Conservation (phyloP, 148 eudicot species). For the Diospyros kaki region DNA sequence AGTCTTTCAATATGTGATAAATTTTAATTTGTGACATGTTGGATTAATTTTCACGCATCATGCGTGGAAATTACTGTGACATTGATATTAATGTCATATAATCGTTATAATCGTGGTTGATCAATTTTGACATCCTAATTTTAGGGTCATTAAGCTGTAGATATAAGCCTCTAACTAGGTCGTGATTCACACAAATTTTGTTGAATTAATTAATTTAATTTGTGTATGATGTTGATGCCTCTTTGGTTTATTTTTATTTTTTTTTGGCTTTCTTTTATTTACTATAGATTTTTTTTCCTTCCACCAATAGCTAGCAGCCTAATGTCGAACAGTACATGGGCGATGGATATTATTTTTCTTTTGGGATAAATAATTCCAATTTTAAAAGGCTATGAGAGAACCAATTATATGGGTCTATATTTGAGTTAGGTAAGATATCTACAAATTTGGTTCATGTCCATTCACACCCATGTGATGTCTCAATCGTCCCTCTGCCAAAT, state of each 20-base stretch:
- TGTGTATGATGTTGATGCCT: too few relatives aligned
- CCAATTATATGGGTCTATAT: background rate
- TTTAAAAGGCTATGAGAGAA: background rate
- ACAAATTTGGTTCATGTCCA: conserved; percentile 10
- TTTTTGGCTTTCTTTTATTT: background rate
- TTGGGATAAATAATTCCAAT: background rate
- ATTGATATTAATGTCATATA: too few relatives aligned
- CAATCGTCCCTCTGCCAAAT: background rate
- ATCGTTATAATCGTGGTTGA: too few relatives aligned
- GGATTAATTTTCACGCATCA: too few relatives aligned
- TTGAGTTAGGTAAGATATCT: background rate
- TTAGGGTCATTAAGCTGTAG: too few relatives aligned
- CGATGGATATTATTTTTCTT: background rate
- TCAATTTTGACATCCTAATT: too few relatives aligned
- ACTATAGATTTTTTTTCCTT: background rate
- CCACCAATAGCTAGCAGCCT: conserved; percentile 8
- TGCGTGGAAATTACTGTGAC: too few relatives aligned
- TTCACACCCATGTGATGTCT: conserved; percentile 8
- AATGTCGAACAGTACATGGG: background rate
- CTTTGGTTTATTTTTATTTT: too few relatives aligned
- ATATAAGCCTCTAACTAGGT: too few relatives aligned
- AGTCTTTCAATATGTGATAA: background rate
- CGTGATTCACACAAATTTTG: too few relatives aligned
- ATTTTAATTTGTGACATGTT: too few relatives aligned
- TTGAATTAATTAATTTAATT: too few relatives aligned